phyloP scores from a whole-genome alignment of 257 asterid genomes.

The Forsythia viridissima region DNA sequence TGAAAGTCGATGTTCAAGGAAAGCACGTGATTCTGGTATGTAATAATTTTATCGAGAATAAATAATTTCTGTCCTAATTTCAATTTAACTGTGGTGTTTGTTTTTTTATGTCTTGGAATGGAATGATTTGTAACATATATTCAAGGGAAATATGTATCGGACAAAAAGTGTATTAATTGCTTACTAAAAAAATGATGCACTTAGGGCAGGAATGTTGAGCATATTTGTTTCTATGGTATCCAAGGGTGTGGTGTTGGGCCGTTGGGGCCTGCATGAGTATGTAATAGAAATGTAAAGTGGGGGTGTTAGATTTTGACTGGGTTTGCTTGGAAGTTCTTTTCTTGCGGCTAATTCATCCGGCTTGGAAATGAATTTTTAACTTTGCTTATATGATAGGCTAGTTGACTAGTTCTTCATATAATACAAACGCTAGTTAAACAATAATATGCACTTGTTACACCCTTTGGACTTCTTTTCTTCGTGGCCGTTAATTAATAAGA shows the following conservation, averaged over 20 bases:
- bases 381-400: not conserved
- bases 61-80: not conserved
- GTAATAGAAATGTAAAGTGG: too few species aligned
- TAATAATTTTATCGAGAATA: not conserved
- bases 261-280: too few species aligned
- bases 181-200: not conserved
- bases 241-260: too few species aligned
- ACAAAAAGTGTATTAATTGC: not conserved
- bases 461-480: not conserved
- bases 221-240: not conserved
- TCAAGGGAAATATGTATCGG: not conserved
- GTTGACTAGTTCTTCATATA: not conserved
- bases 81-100: not conserved
- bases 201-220: not conserved
- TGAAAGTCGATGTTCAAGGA: conserved; percentile 70
- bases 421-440: not conserved
- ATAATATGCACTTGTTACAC: not conserved
- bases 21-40: conserved; percentile 79
- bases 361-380: not conserved
- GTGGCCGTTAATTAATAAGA: not conserved
- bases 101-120: not conserved
- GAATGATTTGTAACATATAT: not conserved
- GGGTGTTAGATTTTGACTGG: too few species aligned
- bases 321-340: too few species aligned
- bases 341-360: not conserved